Percentiles rank a stretch among this genome's conserved stretches.
Conservation (phyloP, 1,284 basidiomycete species). For the Leccinum laetum region DNA sequence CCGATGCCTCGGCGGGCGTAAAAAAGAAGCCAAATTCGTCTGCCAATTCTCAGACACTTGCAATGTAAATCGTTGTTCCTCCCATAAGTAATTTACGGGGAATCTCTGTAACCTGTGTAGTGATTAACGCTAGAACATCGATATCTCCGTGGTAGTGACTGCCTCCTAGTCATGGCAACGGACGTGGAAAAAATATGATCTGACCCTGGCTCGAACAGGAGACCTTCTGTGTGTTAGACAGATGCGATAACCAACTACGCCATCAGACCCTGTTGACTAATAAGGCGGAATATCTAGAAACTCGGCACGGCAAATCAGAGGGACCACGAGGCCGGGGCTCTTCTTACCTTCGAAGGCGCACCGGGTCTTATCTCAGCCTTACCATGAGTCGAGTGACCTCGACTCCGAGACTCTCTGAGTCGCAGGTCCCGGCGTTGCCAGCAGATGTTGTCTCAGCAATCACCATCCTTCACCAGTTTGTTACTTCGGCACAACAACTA, state of each 20-base stretch:
- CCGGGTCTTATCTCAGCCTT: neutral
- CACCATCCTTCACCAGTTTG: conserved; percentile 28
- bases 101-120: too few species aligned
- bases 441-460: conserved; percentile 30
- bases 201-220: conserved; percentile 58
- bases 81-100: too few species aligned
- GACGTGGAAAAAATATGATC: conserved; percentile 30
- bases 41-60: too few species aligned
- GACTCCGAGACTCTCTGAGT: conserved; percentile 22
- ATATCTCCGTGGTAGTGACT: too few species aligned
- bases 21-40: too few species aligned
- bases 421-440: conserved; percentile 25
- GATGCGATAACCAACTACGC: conserved; percentile 83
- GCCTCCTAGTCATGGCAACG: too few species aligned
- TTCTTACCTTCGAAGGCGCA: conserved; percentile 3
- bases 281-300: neutral
- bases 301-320: neutral
- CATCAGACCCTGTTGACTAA: conserved; percentile 39
- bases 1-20: too few species aligned
- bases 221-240: conserved; percentile 72
- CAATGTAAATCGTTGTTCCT: too few species aligned
- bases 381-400: conserved; percentile 28
- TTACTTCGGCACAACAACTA: conserved; percentile 29
- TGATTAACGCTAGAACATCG: too few species aligned
- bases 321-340: neutral